These are phyloP conservation scores for Avena insularis DNA, from an alignment of 176 grass and related monocot genomes.

Conservation along the genomic window DNA sequence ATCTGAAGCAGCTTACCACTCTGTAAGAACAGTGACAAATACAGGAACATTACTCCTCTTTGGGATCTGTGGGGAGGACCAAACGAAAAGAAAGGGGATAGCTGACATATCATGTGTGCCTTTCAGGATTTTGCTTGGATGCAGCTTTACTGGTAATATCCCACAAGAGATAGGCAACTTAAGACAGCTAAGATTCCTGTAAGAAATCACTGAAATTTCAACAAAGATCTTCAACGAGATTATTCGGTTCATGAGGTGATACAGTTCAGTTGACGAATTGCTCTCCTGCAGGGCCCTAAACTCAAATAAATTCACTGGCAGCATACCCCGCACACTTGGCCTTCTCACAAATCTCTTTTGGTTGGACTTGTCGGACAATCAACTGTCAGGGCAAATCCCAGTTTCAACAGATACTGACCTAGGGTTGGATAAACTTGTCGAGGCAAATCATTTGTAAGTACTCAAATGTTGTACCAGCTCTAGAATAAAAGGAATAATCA, in stretches of 20 bases:
- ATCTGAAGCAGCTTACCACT: conserved; percentile 70
- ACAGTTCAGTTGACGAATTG: conserved; percentile 18
- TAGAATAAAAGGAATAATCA: conserved; percentile 38
- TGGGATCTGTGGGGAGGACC: conserved; percentile 1
- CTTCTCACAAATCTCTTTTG: conserved; percentile 68
- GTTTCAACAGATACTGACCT: conserved; percentile 58
- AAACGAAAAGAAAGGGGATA: background rate
- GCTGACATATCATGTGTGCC: conserved; percentile 26
- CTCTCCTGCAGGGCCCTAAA: conserved; percentile 70
- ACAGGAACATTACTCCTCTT: conserved; percentile 36
- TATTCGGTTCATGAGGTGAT: conserved; percentile 35
- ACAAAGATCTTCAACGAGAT: conserved; percentile 32
- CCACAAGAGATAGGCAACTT: conserved; percentile 72
- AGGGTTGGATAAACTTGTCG: conserved; percentile 69
- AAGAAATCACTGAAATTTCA: conserved; percentile 45
- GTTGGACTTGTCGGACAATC: conserved; percentile 83
- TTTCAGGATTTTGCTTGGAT: conserved; percentile 86
- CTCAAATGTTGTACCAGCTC: conserved; percentile 18
- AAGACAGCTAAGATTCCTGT: conserved; percentile 72
- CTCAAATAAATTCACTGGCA: conserved; percentile 78
- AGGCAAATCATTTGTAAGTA: conserved; percentile 76
- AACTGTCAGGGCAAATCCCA: conserved; percentile 72
- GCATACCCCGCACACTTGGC: conserved; percentile 69
- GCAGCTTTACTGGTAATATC: conserved; percentile 70
- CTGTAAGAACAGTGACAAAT: conserved; percentile 62